Conservation (phyloP, 441 rosid species). For the Aquilaria agallochum region DNA sequence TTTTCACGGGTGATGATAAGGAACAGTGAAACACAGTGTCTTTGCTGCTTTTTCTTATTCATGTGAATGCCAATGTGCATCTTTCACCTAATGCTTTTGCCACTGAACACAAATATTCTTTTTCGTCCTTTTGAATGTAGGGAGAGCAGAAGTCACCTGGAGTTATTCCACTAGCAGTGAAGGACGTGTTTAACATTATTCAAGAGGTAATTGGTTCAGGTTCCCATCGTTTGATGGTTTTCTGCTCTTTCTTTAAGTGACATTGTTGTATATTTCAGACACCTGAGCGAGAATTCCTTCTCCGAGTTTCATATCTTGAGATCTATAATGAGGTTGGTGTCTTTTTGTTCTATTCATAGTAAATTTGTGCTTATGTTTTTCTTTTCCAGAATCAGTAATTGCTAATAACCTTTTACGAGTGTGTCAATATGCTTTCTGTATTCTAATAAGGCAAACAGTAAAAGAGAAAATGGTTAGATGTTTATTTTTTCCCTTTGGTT, state of each 20-base stretch:
- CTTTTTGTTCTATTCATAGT: constrained; percentile 1
- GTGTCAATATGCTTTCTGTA: too few relatives aligned
- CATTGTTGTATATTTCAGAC: constrained; percentile 41
- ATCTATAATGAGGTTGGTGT: constrained; percentile 70
- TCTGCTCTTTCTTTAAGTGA: constrained; percentile 6
- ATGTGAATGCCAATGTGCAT: too few relatives aligned
- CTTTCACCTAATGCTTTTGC: neutral
- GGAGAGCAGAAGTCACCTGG: constrained; percentile 90
- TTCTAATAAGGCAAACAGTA: too few relatives aligned
- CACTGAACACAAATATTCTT: too few relatives aligned
- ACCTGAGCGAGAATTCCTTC: constrained; percentile 70
- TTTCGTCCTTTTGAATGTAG: constrained; percentile 21
- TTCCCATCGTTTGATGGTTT: constrained; percentile 4
- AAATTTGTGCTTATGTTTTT: constrained; percentile 1
- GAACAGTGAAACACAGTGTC: too few relatives aligned
- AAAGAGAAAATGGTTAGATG: too few relatives aligned
- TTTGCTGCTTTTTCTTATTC: too few relatives aligned
- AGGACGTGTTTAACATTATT: constrained; percentile 72
- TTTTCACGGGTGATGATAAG: too few relatives aligned
- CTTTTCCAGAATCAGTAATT: neutral
- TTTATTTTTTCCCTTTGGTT: too few relatives aligned
- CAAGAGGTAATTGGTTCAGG: constrained; percentile 49
- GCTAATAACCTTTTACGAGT: too few relatives aligned
- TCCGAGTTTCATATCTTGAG: constrained; percentile 77
- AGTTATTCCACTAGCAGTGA: constrained; percentile 66